Conservation (phyloP, 192 early-diverging fungal genomes). For the Funneliformis geosporum region DNA sequence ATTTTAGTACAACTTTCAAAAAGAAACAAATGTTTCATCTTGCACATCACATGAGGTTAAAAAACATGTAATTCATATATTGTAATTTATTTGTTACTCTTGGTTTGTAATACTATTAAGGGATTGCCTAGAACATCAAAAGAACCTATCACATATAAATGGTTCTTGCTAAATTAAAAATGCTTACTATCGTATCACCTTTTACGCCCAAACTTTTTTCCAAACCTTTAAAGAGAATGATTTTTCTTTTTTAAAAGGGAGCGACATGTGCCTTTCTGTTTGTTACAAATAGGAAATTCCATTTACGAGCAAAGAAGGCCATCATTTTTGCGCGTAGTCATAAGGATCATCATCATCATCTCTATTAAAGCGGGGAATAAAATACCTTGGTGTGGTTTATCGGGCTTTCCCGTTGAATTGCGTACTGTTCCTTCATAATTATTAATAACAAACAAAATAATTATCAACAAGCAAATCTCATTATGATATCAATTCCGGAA, state of each 20-base stretch:
- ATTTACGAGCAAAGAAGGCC: neutral
- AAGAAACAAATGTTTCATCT: neutral
- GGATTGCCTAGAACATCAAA: neutral
- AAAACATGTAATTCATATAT: neutral
- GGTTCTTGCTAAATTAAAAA: too few species aligned
- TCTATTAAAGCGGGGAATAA: neutral
- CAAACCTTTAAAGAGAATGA: neutral
- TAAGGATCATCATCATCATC: neutral
- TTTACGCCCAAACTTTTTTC: too few species aligned
- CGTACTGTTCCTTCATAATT: neutral
- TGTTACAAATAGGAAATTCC: neutral
- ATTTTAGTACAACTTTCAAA: neutral
- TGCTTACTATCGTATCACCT: too few species aligned
- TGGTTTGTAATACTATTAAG: neutral
- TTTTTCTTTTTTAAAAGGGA: too few species aligned
- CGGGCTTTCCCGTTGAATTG: neutral
- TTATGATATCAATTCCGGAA: neutral
- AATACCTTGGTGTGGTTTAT: neutral
- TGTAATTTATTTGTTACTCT: neutral
- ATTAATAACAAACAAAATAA: neutral
- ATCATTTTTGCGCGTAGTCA: neutral
- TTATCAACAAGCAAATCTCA: neutral
- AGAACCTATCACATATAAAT: neutral
- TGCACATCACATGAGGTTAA: neutral
- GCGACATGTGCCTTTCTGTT: neutral